A percentile compares a stretch with the other conserved stretches of the same genome.
phyloP scores from a whole-genome alignment of 768 basidiomycete genomes.

The Boletus barrowsii region DNA sequence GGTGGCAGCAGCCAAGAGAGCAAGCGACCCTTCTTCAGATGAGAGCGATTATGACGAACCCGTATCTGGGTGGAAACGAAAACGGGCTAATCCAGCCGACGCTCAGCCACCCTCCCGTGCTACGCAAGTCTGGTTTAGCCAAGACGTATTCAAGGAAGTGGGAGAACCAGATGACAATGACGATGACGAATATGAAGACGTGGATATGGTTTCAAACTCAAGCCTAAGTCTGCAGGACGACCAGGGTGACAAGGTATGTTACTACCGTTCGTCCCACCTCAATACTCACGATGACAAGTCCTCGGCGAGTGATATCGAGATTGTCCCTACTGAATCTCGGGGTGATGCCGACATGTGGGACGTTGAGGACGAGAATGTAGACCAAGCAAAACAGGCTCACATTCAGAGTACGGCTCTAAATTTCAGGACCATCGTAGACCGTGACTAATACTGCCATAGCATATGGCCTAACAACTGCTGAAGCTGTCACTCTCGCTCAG shows the following conservation, averaged over 20 bases:
- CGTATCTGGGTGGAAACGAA: slow-evolving; percentile 40
- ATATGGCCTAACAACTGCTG: slow-evolving; percentile 78
- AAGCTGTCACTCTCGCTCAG: slow-evolving; percentile 90
- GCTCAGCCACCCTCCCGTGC: slow-evolving; percentile 47
- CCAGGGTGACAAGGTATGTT: slow-evolving; percentile 27
- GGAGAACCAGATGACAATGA: slow-evolving; percentile 37
- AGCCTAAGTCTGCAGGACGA: slow-evolving; percentile 33
- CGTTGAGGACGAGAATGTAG: slow-evolving; percentile 71
- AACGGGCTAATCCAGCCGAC: slow-evolving; percentile 26
- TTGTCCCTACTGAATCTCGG: slow-evolving; percentile 59
- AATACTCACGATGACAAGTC: slow-evolving; percentile 18
- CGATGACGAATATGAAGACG: slow-evolving; percentile 22
- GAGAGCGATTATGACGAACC: slow-evolving; percentile 43
- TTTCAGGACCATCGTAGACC: background rate
- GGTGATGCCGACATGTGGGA: slow-evolving; percentile 76
- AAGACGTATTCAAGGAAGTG: slow-evolving; percentile 74
- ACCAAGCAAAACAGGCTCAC: slow-evolving; percentile 60
- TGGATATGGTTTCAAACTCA: slow-evolving; percentile 27
- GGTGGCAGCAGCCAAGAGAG: slow-evolving; percentile 54
- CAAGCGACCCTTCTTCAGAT: slow-evolving; percentile 48
- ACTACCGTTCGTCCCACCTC: background rate
- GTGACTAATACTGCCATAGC: slow-evolving; percentile 42
- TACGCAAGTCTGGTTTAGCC: slow-evolving; percentile 93
- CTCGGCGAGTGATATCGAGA: slow-evolving; percentile 58
- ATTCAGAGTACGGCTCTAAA: slow-evolving; percentile 55